Percentiles rank a stretch among this genome's conserved stretches.
These are phyloP conservation scores for Tausonia pullulans DNA, from an alignment of 1,284 basidiomycete genomes.

Conservation along the genomic window DNA sequence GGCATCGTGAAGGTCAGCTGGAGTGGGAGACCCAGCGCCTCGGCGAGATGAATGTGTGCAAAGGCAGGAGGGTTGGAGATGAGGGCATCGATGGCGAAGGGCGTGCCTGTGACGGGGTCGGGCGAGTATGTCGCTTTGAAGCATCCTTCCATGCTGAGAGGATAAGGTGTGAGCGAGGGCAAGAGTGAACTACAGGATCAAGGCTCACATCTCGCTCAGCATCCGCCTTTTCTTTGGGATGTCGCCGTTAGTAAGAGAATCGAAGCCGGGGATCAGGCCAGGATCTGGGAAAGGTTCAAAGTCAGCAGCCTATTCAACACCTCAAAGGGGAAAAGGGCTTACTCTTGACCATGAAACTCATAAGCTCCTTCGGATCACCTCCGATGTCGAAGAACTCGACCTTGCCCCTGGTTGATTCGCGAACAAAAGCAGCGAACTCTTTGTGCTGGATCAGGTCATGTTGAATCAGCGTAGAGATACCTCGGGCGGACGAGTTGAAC, in stretches of 20 bases:
- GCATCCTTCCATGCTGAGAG: conserved; percentile 46
- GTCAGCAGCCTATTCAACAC: background rate
- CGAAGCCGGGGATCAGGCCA: conserved; percentile 43
- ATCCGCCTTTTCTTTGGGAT: conserved; percentile 41
- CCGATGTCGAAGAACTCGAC: conserved; percentile 50
- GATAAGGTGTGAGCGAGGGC: too few relatives aligned
- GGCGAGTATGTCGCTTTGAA: conserved; percentile 46
- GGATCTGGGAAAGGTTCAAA: conserved; percentile 29
- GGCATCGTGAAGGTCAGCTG: conserved; percentile 44
- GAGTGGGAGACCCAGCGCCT: conserved; percentile 41
- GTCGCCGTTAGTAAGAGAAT: conserved; percentile 43
- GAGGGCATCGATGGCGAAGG: conserved; percentile 51
- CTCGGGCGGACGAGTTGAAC: background rate
- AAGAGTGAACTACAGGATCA: too few relatives aligned
- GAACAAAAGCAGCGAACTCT: conserved; percentile 50
- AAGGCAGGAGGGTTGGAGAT: conserved; percentile 55
- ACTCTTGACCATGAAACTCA: conserved; percentile 25
- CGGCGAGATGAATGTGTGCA: conserved; percentile 52
- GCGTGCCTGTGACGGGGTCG: conserved; percentile 36
- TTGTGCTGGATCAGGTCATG: conserved; percentile 35
- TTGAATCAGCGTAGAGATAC: background rate
- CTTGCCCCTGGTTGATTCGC: conserved; percentile 29
- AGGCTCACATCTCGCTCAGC: conserved; percentile 39
- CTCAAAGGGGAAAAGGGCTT: conserved; percentile 18
- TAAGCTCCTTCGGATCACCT: conserved; percentile 49